Evolutionary conservation across 352 stramenopile genomes (phyloP).

Genomic region (Globisporangium rhizosaccharum): DNA sequence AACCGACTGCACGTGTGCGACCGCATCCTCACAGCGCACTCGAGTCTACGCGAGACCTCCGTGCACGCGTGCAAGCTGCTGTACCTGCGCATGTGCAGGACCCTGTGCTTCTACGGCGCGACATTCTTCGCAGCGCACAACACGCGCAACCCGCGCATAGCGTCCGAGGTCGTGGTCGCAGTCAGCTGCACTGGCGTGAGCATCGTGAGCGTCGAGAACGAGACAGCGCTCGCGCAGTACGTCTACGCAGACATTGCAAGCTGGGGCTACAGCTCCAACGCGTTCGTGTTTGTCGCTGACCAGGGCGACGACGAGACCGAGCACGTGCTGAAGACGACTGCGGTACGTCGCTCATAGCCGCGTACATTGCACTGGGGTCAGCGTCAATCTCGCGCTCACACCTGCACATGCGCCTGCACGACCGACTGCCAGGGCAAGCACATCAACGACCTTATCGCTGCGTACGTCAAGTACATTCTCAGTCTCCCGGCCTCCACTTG

Average conservation of each 20-base stretch:
- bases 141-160: conserved; percentile 35
- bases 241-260: conserved; percentile 63
- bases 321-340: conserved; percentile 44
- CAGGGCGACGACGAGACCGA: conserved; percentile 27
- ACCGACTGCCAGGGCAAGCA: conserved; percentile 26
- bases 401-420: no score
- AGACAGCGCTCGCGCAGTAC: conserved; percentile 57
- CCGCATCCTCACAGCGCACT: conserved; percentile 30
- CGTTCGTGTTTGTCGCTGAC: conserved; percentile 73
- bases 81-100: conserved; percentile 63
- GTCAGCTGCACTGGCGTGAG: conserved; percentile 62
- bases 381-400: neutral
- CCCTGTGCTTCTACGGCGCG: conserved; percentile 62
- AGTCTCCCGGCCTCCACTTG: conserved; percentile 14
- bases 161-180: conserved; percentile 49
- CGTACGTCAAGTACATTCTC: conserved; percentile 52
- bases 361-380: neutral
- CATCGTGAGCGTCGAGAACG: conserved; percentile 49
- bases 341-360: conserved; percentile 15
- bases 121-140: conserved; percentile 64
- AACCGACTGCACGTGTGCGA: conserved; percentile 31
- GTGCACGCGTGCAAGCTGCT: conserved; percentile 34
- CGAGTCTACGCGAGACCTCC: conserved; percentile 23
- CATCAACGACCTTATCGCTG: conserved; percentile 50
- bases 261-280: conserved; percentile 74